phyloP scores from a whole-genome alignment of 345 rosid species.

The Lepidium didymum region DNA sequence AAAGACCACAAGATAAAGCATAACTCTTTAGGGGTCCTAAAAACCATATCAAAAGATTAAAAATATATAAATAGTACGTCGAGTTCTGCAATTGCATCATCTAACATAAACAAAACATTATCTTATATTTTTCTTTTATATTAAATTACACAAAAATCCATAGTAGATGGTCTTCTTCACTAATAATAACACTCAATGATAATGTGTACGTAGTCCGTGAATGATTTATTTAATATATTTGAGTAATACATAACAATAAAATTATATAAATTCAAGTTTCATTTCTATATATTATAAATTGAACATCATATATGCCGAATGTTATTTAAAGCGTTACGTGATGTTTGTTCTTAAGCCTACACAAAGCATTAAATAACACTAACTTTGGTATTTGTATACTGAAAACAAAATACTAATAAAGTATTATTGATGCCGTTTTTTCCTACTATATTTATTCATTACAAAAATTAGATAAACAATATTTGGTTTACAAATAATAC shows the following conservation, averaged over 20 bases:
- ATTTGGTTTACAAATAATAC: too few species aligned
- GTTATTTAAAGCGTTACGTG: constrained; percentile 3
- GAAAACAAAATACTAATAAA: not conserved
- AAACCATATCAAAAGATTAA: not conserved
- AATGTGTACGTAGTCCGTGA: constrained; percentile 2
- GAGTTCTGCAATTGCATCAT: not conserved
- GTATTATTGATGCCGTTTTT: not conserved
- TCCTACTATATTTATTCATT: too few species aligned
- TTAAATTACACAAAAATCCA: not conserved
- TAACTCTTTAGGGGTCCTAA: not conserved
- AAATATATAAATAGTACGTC: constrained; percentile 1
- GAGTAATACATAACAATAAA: too few species aligned
- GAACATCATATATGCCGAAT: not conserved
- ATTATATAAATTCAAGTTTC: too few species aligned
- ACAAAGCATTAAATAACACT: constrained; percentile 15
- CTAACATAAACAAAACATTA: not conserved
- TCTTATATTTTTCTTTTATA: not conserved
- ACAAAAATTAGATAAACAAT: too few species aligned
- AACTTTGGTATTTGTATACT: not conserved
- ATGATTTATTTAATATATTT: not conserved
- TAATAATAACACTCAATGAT: not conserved
- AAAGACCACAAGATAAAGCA: constrained; percentile 29
- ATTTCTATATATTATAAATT: not conserved
- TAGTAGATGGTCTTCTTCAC: not conserved
- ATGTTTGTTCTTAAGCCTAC: constrained; percentile 22